Base-by-base conservation (phyloP, 169 alveolate genomes). In the Prorocentrum cordatum region DNA sequence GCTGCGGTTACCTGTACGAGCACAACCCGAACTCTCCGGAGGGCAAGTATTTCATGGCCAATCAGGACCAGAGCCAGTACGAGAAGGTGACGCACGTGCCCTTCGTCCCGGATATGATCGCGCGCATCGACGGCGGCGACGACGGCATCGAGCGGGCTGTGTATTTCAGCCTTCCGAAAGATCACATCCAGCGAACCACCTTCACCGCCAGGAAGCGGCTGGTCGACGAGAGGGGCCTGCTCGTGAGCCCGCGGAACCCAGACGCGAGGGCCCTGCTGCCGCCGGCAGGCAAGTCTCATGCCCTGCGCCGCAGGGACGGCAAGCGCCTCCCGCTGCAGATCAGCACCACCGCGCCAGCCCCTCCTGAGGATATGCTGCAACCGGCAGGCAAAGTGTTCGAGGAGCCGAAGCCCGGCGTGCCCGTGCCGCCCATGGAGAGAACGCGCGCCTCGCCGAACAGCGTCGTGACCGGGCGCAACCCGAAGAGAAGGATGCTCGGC, bases 301-400 rank as follows among this genome's bases (percentile, higher is more conserved):
- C 90, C 4, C 70, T 82, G 31, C 90, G 90, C 22, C 90, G 90
- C 35, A 79, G 88, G n/a, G 88, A 77, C 26, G 88, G 88, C n/a
- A 77, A 77, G 73, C 88, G 64, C 33, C 38, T 58, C 32, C 75
- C 88, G 27, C 73, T 77, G 42, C 88, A 77, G n/a, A n/a, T n/a
- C n/a, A n/a, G n/a, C n/a, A n/a, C n/a, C n/a, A n/a, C n/a, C n/a
- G n/a, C n/a, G n/a, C n/a, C n/a, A n/a, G n/a, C n/a, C n/a, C n/a
- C n/a, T n/a, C n/a, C n/a, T n/a, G n/a, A n/a, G n/a, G n/a, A n/a
- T n/a, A n/a, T n/a, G n/a, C n/a, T n/a, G n/a, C n/a, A n/a, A n/a
- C n/a, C n/a, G n/a, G n/a, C n/a, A n/a, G n/a, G n/a, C n/a, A n/a
- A n/a, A n/a, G n/a, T n/a, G n/a, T n/a, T n/a, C n/a, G n/a, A n/a